phyloP scores from a whole-genome alignment of 164 flowering plant species.

The Tetracentron sinense region DNA sequence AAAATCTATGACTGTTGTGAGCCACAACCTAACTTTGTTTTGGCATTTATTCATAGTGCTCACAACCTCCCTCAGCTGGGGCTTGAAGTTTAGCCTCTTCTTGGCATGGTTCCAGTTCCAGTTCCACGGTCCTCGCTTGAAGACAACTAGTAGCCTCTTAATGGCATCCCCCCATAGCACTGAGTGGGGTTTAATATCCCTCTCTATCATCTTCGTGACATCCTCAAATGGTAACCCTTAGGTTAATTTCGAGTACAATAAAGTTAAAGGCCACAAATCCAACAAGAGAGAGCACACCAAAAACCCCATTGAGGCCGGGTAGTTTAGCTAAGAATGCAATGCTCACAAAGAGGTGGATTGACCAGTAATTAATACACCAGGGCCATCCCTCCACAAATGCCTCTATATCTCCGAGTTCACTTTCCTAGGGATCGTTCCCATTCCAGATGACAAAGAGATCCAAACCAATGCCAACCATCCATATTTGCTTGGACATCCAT shows the following conservation, averaged over 20 bases:
- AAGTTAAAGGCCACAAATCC: slow-evolving; percentile 34
- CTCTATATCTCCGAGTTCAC: slow-evolving; percentile 86
- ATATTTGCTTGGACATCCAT: slow-evolving; percentile 73
- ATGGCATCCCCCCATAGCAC: too few relatives aligned
- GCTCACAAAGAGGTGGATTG: slow-evolving; percentile 73
- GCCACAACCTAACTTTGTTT: too few relatives aligned
- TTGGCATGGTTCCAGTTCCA: slow-evolving; percentile 9
- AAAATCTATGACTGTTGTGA: too few relatives aligned
- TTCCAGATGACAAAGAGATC: slow-evolving; percentile 74
- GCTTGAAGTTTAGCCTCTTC: neutral
- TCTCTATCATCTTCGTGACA: slow-evolving; percentile 55
- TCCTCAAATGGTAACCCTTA: slow-evolving; percentile 62
- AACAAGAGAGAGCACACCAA: slow-evolving; percentile 46
- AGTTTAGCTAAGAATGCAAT: slow-evolving; percentile 51
- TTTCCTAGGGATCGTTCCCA: slow-evolving; percentile 92
- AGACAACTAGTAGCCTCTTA: too few relatives aligned
- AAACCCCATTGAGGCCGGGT: slow-evolving; percentile 50
- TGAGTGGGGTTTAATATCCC: too few relatives aligned
- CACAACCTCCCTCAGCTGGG: too few relatives aligned
- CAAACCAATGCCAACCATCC: slow-evolving; percentile 64
- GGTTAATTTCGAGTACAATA: slow-evolving; percentile 60
- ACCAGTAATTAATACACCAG: slow-evolving; percentile 84
- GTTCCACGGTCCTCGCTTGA: too few relatives aligned
- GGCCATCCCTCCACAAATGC: slow-evolving; percentile 81
- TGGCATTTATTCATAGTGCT: too few relatives aligned